Percentiles rank a stretch among this genome's conserved stretches.
phyloP scores from a whole-genome alignment of 1,139 yeast species.

The Pichia sp. region DNA sequence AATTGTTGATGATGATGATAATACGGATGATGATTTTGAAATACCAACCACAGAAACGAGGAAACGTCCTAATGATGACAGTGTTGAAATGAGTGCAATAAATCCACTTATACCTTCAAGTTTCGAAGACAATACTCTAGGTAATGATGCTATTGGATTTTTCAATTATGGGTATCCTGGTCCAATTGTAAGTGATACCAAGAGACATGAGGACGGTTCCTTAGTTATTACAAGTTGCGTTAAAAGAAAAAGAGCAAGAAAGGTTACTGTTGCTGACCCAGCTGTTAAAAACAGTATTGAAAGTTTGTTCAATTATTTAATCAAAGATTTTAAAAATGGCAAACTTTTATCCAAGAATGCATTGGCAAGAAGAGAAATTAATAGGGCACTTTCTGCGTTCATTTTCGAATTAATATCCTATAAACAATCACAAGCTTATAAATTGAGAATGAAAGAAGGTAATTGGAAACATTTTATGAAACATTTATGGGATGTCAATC shows the following conservation, averaged over 20 bases:
- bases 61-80: slow-evolving; percentile 12
- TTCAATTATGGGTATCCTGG: slow-evolving; percentile 14
- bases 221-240: slow-evolving; percentile 11
- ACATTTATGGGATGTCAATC: slow-evolving; percentile 12
- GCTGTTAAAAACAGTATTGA: slow-evolving; percentile 16
- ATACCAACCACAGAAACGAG: neutral
- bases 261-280: slow-evolving; percentile 16
- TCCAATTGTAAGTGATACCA: slow-evolving; percentile 6
- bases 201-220: slow-evolving; percentile 4
- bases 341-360: slow-evolving; percentile 23
- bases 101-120: slow-evolving; percentile 11
- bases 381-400: slow-evolving; percentile 23
- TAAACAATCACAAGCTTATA: slow-evolving; percentile 18
- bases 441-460: slow-evolving; percentile 19
- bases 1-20: neutral
- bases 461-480: slow-evolving; percentile 20
- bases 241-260: slow-evolving; percentile 14
- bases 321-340: slow-evolving; percentile 22
- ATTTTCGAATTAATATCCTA: slow-evolving; percentile 21
- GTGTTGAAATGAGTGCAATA: slow-evolving; percentile 10
- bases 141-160: slow-evolving; percentile 5
- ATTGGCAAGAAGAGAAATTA: slow-evolving; percentile 20
- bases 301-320: slow-evolving; percentile 20
- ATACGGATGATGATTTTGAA: neutral
- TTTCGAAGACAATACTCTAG: slow-evolving; percentile 11